A percentile compares a stretch with the other conserved stretches of the same genome.
Conservation (phyloP, 345 rosid species). For the Aegle marmelos region DNA sequence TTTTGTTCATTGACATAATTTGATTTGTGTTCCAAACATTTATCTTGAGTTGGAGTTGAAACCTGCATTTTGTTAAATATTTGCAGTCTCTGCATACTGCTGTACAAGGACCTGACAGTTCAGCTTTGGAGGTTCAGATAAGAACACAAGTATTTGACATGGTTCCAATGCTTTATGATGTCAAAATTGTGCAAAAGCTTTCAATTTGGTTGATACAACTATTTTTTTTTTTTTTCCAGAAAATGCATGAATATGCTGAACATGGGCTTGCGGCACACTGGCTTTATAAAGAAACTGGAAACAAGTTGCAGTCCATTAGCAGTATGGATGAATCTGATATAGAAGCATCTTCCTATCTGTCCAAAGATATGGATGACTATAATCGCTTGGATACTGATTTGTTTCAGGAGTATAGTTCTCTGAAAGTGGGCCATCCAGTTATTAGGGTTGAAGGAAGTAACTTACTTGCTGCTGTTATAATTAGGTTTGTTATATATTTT, state of each 20-base stretch:
- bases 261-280: slow-evolving; percentile 89
- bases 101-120: slow-evolving; percentile 63
- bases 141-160: slow-evolving; percentile 57
- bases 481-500: slow-evolving; percentile 33
- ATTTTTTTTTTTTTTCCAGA: slow-evolving; percentile 28
- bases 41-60: neutral
- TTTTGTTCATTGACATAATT: neutral
- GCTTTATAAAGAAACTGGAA: slow-evolving; percentile 73
- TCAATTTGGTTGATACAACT: slow-evolving; percentile 8
- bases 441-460: slow-evolving; percentile 73
- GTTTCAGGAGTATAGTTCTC: slow-evolving; percentile 47
- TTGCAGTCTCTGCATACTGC: slow-evolving; percentile 79
- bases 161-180: neutral
- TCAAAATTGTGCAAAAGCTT: neutral
- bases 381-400: slow-evolving; percentile 32
- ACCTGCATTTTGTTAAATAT: slow-evolving; percentile 7
- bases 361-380: slow-evolving; percentile 35
- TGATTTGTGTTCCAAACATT: neutral
- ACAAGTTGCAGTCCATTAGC: slow-evolving; percentile 32
- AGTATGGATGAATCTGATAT: slow-evolving; percentile 42
- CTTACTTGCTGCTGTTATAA: slow-evolving; percentile 68
- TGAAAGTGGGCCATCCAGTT: slow-evolving; percentile 68
- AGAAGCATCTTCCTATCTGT: slow-evolving; percentile 36
- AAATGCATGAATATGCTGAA: slow-evolving; percentile 78
- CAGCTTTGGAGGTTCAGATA: slow-evolving; percentile 77